These are phyloP conservation scores for Marasmius fiardii DNA, from an alignment of 1,284 basidiomycete genomes.

Conservation along the genomic window DNA sequence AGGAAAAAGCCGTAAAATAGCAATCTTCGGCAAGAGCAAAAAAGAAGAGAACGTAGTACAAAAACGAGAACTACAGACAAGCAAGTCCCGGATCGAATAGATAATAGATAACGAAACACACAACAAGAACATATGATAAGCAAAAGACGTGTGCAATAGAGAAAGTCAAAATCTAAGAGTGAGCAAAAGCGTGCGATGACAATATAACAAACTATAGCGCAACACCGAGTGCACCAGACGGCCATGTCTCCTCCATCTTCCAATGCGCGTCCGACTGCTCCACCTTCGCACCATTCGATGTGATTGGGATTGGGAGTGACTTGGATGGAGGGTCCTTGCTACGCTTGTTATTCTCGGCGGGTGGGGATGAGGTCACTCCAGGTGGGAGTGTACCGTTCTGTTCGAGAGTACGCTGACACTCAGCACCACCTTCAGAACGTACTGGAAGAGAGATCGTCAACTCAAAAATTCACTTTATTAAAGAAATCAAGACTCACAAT, in stretches of 20 bases:
- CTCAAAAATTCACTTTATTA: not conserved
- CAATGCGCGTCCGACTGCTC: not conserved
- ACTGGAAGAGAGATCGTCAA: conserved; percentile 18
- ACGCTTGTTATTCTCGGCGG: conserved; percentile 3
- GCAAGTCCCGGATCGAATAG: not conserved
- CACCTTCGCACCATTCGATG: not conserved
- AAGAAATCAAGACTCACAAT: conserved; percentile 39
- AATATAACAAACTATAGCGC: not conserved
- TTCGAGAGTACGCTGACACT: conserved; percentile 29
- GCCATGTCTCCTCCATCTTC: conserved; percentile 6
- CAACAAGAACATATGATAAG: not conserved
- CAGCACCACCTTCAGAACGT: conserved; percentile 34
- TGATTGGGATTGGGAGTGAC: conserved; percentile 13
- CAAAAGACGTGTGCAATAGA: not conserved
- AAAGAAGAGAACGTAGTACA: no score
- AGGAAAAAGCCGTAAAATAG: no score
- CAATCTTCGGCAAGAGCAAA: not conserved
- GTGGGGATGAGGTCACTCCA: conserved; percentile 3
- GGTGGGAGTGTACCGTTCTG: conserved; percentile 10
- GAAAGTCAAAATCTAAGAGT: not conserved
- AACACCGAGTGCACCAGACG: not conserved
- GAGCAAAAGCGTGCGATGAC: not conserved
- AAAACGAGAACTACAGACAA: not conserved
- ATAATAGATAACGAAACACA: not conserved
- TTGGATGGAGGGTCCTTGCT: conserved; percentile 9